Evolutionary conservation across 2,329 filamentous ascomycete genomes (phyloP), one percentile per base, ranked within the genome.

Genomic region (Aurifilum marmelostoma): DNA sequence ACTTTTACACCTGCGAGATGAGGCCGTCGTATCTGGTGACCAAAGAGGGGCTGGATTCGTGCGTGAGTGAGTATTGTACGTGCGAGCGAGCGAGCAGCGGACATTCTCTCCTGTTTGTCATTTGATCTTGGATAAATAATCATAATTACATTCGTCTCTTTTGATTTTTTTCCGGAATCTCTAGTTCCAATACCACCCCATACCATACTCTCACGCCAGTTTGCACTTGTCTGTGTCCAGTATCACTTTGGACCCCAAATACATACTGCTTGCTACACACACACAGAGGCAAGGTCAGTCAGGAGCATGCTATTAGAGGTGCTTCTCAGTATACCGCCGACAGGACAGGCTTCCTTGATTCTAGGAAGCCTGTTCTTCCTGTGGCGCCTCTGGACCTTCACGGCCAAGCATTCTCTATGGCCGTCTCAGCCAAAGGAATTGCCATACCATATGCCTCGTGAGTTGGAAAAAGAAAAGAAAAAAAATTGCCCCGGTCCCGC

Each of bases 301-400:
- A 24, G 14, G 2, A 18, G n/a, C 11, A 62, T 62, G 59, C 59
- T 62, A 14, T 43, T 37, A 18, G 34, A 43, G n/a, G 11, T 62
- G n/a, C n/a, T 41, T n/a, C 34, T 39, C 34, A 18, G 37, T 8
- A n/a, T 62, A 9, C 59, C 59, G 59, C 59, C 34, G 18, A n/a
- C 37, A 27, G 34, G 59, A 37, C 59, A 62, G 59, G 59, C 59
- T 6, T 27, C 59, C 21, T 27, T 62, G 12, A n/a, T 63, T 8
- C 24, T 47, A 34, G 39, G 37, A n/a, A 37, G 43, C 32, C 21
- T 54, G 24, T 34, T 64, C 8, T 34, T 52, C 43, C 21, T 64
- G 41, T 64, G 63, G 63, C 63, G 47, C n/a, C 43, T 64, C 5
- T 64, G 63, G 63, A 64, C 41, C 12, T 64, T 64, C 63, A 64